A percentile compares a stretch with the other conserved stretches of the same genome.
phyloP scores from a whole-genome alignment of 441 rosid species.

The Geranium incanum region DNA sequence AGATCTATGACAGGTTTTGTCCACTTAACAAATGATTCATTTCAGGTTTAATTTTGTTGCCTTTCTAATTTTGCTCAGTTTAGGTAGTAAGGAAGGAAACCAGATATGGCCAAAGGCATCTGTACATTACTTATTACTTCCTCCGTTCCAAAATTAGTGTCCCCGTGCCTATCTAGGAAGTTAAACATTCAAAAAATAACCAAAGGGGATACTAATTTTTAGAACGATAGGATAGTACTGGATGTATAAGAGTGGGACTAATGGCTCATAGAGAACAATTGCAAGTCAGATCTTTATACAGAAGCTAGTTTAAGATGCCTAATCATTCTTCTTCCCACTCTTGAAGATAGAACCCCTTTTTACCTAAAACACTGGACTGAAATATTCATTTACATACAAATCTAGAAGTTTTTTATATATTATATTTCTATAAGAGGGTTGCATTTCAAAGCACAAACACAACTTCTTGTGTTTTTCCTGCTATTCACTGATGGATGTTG shows the following conservation, averaged over 20 bases:
- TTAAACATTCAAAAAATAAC: too few species aligned
- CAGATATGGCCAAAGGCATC: neutral
- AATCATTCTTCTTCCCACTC: neutral
- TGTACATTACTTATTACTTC: neutral
- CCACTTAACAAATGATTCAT: too few species aligned
- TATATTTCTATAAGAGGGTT: neutral
- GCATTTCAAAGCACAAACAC: neutral
- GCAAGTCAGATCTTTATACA: neutral
- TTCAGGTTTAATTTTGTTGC: neutral
- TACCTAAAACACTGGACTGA: neutral
- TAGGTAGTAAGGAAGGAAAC: neutral
- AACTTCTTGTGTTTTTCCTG: neutral
- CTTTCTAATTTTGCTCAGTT: neutral
- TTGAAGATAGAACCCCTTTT: neutral
- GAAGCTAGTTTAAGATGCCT: neutral
- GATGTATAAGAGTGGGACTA: neutral
- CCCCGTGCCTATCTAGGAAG: neutral
- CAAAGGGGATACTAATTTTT: neutral
- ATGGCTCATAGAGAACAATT: neutral
- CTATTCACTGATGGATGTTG: conserved; percentile 1
- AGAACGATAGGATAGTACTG: neutral
- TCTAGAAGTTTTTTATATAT: neutral
- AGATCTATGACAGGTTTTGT: too few species aligned
- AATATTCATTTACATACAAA: neutral
- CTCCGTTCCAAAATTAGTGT: neutral